phyloP scores from a whole-genome alignment of 345 rosid genomes.

The Linum usitatissimum region DNA sequence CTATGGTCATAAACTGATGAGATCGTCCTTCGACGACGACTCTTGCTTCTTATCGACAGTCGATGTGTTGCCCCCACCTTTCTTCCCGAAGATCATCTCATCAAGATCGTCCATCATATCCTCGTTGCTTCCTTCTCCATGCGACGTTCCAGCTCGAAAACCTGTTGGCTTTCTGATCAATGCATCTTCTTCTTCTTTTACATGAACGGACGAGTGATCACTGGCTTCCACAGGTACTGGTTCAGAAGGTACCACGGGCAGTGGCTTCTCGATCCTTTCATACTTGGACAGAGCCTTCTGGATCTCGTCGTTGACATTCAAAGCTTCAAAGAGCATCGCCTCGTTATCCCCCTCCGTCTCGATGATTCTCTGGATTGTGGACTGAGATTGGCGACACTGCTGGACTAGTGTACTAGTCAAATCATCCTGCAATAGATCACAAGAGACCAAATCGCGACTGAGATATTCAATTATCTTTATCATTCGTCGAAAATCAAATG shows the following conservation, averaged over 20 bases:
- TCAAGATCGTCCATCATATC: constrained; percentile 97
- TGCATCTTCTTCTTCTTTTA: constrained; percentile 50
- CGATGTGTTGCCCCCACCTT: constrained; percentile 30
- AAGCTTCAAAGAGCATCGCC: constrained; percentile 78
- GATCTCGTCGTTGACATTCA: constrained; percentile 85
- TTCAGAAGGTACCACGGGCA: constrained; percentile 22
- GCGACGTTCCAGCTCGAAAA: constrained; percentile 32
- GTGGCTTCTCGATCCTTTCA: constrained; percentile 55
- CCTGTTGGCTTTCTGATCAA: constrained; percentile 69
- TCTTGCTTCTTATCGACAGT: constrained; percentile 47
- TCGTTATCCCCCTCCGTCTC: constrained; percentile 77
- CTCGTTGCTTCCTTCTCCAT: constrained; percentile 45
- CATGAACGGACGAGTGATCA: constrained; percentile 32
- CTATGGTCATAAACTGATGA: constrained; percentile 45
- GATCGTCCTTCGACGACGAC: constrained; percentile 50
- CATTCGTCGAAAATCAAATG: too few relatives aligned
- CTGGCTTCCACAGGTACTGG: constrained; percentile 78
- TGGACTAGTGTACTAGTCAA: constrained; percentile 58
- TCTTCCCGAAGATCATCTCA: constrained; percentile 92
- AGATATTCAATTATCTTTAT: neutral
- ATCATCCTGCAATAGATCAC: constrained; percentile 47
- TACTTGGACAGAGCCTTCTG: constrained; percentile 65
- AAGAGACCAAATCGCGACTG: neutral
- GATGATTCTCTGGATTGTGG: constrained; percentile 54
- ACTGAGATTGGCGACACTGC: constrained; percentile 64